Evolutionary conservation across 805 yeast species (phyloP).

Genomic region (Ogataea methanolica): DNA sequence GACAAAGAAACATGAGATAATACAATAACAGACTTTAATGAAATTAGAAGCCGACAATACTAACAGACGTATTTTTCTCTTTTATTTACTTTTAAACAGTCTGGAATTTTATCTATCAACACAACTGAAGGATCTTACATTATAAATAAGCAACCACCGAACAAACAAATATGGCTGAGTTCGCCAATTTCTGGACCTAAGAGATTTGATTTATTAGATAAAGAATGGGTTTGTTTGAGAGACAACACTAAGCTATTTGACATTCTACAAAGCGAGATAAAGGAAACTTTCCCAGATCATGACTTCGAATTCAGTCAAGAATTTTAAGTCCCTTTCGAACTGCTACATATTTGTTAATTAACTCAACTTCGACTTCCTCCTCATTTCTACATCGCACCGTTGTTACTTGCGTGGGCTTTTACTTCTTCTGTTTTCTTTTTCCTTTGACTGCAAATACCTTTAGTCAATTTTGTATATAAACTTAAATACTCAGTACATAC

Average conservation of each 20-base stretch:
- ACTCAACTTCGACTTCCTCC: no score
- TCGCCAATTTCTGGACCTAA: slow-evolving; percentile 95
- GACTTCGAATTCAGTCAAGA: slow-evolving; percentile 13
- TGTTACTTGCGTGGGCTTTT: no score
- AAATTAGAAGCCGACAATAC: not conserved
- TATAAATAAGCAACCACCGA: slow-evolving; percentile 95
- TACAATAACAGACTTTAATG: not conserved
- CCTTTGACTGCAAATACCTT: no score
- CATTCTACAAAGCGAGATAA: slow-evolving; percentile 48
- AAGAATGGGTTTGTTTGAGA: slow-evolving; percentile 76
- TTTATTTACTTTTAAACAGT: slow-evolving; percentile 3
- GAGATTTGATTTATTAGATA: slow-evolving; percentile 67
- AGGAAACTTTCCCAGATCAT: slow-evolving; percentile 21
- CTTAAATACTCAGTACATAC: no score
- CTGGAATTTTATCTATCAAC: slow-evolving; percentile 76
- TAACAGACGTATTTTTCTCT: not conserved
- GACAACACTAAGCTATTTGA: slow-evolving; percentile 49
- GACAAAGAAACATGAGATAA: no score
- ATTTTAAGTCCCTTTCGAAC: not conserved
- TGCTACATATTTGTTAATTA: not conserved
- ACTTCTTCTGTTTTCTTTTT: no score
- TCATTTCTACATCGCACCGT: no score
- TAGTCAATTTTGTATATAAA: no score
- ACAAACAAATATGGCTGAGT: slow-evolving; percentile 92
- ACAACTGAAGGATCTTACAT: slow-evolving; percentile 82